Percentiles rank a stretch among this genome's conserved stretches.
Conservation (phyloP, 352 stramenopile genomes). For the Aphanomyces cochlioides region DNA sequence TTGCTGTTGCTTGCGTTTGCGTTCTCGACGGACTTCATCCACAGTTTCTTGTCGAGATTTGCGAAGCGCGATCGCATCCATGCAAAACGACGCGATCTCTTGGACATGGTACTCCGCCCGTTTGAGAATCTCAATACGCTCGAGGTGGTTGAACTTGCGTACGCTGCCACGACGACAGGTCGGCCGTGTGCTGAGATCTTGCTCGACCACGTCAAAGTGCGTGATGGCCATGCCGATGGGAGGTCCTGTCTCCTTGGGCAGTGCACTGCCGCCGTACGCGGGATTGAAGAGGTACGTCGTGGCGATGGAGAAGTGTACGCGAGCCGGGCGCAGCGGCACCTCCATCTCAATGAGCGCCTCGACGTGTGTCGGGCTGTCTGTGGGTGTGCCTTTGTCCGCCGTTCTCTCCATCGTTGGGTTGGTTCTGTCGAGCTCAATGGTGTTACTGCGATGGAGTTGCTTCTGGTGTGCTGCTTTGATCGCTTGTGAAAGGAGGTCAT, state of each 20-base stretch:
- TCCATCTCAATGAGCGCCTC: neutral
- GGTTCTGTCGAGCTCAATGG: neutral
- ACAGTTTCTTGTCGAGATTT: slow-evolving; percentile 8
- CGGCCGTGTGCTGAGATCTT: neutral
- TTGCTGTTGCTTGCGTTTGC: neutral
- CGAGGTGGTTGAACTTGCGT: slow-evolving; percentile 27
- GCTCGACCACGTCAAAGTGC: neutral
- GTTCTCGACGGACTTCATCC: slow-evolving; percentile 1
- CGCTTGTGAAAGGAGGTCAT: neutral
- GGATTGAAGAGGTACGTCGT: slow-evolving; percentile 24
- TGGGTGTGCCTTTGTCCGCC: neutral
- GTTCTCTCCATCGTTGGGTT: neutral
- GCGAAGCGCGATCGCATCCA: slow-evolving; percentile 11
- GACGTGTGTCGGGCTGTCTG: neutral
- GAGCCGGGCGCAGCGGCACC: neutral
- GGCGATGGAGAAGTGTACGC: slow-evolving; percentile 15
- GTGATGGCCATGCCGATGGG: slow-evolving; percentile 18
- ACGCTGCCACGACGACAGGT: neutral
- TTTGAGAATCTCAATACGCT: slow-evolving; percentile 24
- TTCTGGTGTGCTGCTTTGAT: neutral
- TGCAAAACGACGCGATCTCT: slow-evolving; percentile 24
- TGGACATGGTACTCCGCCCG: slow-evolving; percentile 17
- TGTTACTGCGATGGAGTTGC: neutral
- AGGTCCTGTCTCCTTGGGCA: slow-evolving; percentile 24
- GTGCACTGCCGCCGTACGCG: slow-evolving; percentile 12